Evolutionary conservation across 2,329 filamentous ascomycete genomes (phyloP).

Genomic region (Fusarium praegraminearum): DNA sequence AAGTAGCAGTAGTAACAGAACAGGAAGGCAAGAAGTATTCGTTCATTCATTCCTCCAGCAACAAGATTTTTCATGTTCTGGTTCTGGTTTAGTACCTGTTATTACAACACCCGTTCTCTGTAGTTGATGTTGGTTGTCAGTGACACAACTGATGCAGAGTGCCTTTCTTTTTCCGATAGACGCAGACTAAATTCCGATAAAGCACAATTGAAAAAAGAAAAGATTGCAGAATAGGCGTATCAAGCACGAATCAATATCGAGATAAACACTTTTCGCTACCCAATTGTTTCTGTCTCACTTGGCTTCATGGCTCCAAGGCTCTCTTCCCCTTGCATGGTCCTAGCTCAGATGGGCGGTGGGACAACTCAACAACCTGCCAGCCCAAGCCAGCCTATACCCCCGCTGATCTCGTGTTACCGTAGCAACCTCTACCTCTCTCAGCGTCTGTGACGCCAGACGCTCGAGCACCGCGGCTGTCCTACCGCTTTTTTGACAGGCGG

Average conservation of each 20-base stretch:
- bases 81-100: not conserved
- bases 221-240: not conserved
- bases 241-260: not conserved
- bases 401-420: conserved; percentile 32
- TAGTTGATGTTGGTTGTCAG: not conserved
- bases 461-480: conserved; percentile 38
- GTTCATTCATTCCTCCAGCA: conserved; percentile 1
- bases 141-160: conserved; percentile 10
- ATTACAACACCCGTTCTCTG: not conserved
- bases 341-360: conserved; percentile 20
- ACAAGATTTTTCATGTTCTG: conserved; percentile 9
- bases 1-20: not conserved
- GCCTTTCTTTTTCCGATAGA: conserved; percentile 8
- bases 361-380: conserved; percentile 26
- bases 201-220: not conserved
- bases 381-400: conserved; percentile 11
- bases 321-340: conserved; percentile 20
- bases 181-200: conserved; percentile 4
- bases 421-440: conserved; percentile 19
- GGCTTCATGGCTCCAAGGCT: not conserved
- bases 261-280: conserved; percentile 6
- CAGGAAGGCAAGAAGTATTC: not conserved
- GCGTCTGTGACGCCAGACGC: conserved; percentile 29
- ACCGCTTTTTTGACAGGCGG: conserved; percentile 43
- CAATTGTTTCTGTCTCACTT: conserved; percentile 26